These are phyloP conservation scores for Lentinula novae-zelandiae DNA, from an alignment of 1,284 basidiomycete genomes.

Conservation along the genomic window DNA sequence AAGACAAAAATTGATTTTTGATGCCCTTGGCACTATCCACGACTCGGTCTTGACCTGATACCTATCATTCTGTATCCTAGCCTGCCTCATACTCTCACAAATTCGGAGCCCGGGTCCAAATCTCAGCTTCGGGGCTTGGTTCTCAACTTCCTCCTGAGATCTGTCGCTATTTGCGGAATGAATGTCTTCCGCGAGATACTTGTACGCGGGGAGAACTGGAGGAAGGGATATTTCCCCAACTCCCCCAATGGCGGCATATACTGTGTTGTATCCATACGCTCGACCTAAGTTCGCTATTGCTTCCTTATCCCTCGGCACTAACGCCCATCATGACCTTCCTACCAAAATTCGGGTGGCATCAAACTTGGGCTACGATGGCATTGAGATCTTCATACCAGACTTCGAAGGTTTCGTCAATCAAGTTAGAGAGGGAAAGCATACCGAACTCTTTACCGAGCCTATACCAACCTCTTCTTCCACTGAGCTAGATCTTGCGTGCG, in stretches of 20 bases:
- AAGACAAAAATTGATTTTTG: no score
- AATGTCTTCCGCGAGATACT: background rate
- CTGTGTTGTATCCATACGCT: background rate
- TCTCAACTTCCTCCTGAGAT: background rate
- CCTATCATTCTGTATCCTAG: background rate
- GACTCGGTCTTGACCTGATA: background rate
- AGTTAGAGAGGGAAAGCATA: constrained; percentile 19
- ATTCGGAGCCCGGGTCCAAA: background rate
- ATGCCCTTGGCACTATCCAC: background rate
- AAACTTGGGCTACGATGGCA: constrained; percentile 21
- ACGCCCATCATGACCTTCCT: constrained; percentile 20
- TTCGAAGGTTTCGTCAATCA: constrained; percentile 24
- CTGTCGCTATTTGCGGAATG: background rate
- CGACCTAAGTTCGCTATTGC: constrained; percentile 21
- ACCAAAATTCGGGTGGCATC: constrained; percentile 22
- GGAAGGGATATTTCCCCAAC: background rate
- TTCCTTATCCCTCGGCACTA: constrained; percentile 22
- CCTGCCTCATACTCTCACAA: background rate
- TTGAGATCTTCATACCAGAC: constrained; percentile 25
- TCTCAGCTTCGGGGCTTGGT: background rate
- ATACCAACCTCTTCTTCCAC: background rate
- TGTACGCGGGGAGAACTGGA: background rate
- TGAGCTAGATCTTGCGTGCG: constrained; percentile 21
- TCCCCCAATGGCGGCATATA: background rate
- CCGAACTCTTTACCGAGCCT: constrained; percentile 15